Evolutionary conservation across 1,284 basidiomycete species (phyloP), one percentile per base, ranked within the genome.

Genomic region (Heterobasidion irregulare): DNA sequence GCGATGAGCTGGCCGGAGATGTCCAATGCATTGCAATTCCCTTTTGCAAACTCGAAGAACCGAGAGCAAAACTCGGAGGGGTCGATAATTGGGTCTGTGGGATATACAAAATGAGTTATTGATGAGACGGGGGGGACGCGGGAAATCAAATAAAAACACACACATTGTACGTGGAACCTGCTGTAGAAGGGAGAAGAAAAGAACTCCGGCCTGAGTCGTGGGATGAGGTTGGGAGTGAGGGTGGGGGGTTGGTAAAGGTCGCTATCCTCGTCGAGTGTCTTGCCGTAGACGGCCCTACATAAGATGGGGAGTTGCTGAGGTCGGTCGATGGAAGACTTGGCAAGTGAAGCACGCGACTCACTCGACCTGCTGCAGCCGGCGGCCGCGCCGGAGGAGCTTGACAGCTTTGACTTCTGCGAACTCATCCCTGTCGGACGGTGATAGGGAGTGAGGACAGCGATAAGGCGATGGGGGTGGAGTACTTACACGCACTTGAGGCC

Each of bases 361-460:
- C 71, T 82, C 79, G 57, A 92, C 90, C 72, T 93, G 88, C 60
- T 92, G 89, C 13, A 94, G 77, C 34, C 92, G 80, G 54, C 92
- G 82, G 26, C 92, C 92, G 46, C 91, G 82, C 53, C 92, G 75
- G 15, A 94, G 78, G 41, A 91, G 73, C 70, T 94, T 94, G 55
- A 90, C 89, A 2, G 89, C 86, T 65, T 93, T 94, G 52, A 92
- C 82, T 60, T 92, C 87, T 13, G 89, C 89, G 63, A 90, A 94
- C 66, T 90, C 91, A 67, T 94, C 92, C 33, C 91, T 94, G 68
- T 8, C 46, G 41, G 46, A 51, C 15, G n/a, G 47, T 32, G 26
- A 52, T 35, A 15, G 55, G 38, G 44, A 19, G 8, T 36, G 46
- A 36, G 44, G 38, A 52, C 12, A 56, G 56, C 46, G 59, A 43